Evolutionary conservation across 345 rosid species (phyloP).

Genomic region (Melastoma malabathricum): DNA sequence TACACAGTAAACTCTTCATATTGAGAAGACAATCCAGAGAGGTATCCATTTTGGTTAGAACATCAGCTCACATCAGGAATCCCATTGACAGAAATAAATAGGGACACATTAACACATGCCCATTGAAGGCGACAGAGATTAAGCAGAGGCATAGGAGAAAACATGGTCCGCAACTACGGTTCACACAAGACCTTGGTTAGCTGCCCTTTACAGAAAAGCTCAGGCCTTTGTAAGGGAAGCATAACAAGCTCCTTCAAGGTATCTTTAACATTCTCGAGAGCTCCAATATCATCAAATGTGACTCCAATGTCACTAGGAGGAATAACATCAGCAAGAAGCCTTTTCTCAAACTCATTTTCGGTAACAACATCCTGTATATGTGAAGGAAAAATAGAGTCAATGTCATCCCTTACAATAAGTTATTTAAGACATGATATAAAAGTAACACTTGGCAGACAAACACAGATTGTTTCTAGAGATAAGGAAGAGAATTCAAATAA

Average conservation of each 20-base stretch:
- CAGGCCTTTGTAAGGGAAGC: conserved; percentile 86
- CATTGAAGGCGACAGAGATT: too few relatives aligned
- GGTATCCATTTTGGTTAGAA: too few relatives aligned
- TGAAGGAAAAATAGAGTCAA: too few relatives aligned
- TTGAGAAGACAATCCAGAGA: too few relatives aligned
- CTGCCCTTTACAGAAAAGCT: conserved; percentile 81
- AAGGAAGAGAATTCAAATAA: conserved; percentile 1
- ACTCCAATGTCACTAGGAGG: conserved; percentile 82
- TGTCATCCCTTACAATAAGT: too few relatives aligned
- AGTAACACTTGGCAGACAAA: conserved; percentile 1
- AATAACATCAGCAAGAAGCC: conserved; percentile 67
- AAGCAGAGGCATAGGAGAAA: too few relatives aligned
- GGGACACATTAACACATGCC: too few relatives aligned
- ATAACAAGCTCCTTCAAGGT: conserved; percentile 81
- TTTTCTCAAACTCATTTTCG: conserved; percentile 76
- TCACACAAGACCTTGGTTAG: conserved; percentile 48
- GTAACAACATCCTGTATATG: conserved; percentile 61
- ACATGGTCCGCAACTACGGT: too few relatives aligned
- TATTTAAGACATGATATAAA: background rate
- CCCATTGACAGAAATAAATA: too few relatives aligned
- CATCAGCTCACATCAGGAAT: too few relatives aligned
- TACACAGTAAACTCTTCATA: too few relatives aligned
- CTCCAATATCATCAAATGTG: conserved; percentile 86
- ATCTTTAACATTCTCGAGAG: conserved; percentile 84
- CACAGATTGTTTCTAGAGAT: background rate